A percentile compares a stretch with the other conserved stretches of the same genome.
These are phyloP conservation scores for Alternaria arborescens DNA, from an alignment of 2,329 filamentous ascomycete species.

Conservation along the genomic window DNA sequence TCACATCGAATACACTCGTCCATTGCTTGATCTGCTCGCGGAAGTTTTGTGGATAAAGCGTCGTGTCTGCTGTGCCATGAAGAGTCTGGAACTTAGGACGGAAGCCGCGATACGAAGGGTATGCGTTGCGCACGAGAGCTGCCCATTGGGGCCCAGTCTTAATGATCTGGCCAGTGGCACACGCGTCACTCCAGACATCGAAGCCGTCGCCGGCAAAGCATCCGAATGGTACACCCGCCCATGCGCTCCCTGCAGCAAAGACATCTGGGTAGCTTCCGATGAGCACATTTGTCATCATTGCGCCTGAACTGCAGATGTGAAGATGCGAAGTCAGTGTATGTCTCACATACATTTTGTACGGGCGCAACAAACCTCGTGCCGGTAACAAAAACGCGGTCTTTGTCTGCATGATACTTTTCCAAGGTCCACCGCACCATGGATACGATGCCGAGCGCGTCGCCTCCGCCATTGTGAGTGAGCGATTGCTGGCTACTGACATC, in stretches of 20 bases:
- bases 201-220: conserved; percentile 46
- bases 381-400: conserved; percentile 43
- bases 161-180: conserved; percentile 43
- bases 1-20: conserved; percentile 43
- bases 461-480: conserved; percentile 45
- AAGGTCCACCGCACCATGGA: conserved; percentile 44
- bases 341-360: neutral
- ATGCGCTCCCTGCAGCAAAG: conserved; percentile 47
- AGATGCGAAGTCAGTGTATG: neutral
- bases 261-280: conserved; percentile 47
- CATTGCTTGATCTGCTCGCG: conserved; percentile 49
- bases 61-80: conserved; percentile 39
- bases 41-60: conserved; percentile 44
- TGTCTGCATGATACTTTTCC: conserved; percentile 40
- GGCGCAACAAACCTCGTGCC: conserved; percentile 30
- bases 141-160: conserved; percentile 45
- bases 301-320: conserved; percentile 34
- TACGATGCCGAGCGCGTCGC: conserved; percentile 45
- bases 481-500: conserved; percentile 46
- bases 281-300: conserved; percentile 50
- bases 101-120: conserved; percentile 41
- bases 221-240: conserved; percentile 48
- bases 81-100: conserved; percentile 45
- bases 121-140: conserved; percentile 38
- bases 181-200: conserved; percentile 43